Evolutionary conservation across 768 basidiomycete species (phyloP).

Genomic region (Suillus luteus): DNA sequence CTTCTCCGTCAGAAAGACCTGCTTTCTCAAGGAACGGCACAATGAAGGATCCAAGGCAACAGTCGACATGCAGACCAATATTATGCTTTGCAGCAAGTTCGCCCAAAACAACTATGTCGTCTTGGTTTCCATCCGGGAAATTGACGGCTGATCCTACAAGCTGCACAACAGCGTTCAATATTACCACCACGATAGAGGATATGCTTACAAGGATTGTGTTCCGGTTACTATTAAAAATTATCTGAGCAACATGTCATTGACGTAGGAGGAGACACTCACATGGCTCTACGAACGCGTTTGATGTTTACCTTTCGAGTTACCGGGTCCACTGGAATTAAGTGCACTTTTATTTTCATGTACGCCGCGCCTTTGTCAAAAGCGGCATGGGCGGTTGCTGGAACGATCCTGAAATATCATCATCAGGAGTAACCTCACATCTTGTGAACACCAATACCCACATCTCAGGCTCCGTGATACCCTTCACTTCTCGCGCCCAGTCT

Average conservation of each 20-base stretch:
- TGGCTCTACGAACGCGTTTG: slow-evolving; percentile 77
- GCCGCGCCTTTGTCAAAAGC: slow-evolving; percentile 93
- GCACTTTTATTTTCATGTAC: slow-evolving; percentile 89
- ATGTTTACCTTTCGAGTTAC: slow-evolving; percentile 78
- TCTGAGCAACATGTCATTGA: slow-evolving; percentile 1
- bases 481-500: slow-evolving; percentile 85
- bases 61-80: slow-evolving; percentile 91
- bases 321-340: slow-evolving; percentile 79
- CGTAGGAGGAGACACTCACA: slow-evolving; percentile 53
- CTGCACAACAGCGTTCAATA: slow-evolving; percentile 36
- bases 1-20: slow-evolving; percentile 62
- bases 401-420: slow-evolving; percentile 53
- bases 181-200: not conserved
- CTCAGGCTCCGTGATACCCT: slow-evolving; percentile 90
- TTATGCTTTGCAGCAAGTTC: slow-evolving; percentile 72
- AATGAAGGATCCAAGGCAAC: slow-evolving; percentile 92
- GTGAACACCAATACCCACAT: slow-evolving; percentile 55
- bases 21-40: slow-evolving; percentile 87
- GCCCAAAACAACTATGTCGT: slow-evolving; percentile 80
- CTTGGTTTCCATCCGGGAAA: slow-evolving; percentile 85
- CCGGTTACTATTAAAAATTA: slow-evolving; percentile 54
- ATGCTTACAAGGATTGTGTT: slow-evolving; percentile 82
- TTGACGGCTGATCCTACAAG: slow-evolving; percentile 85
- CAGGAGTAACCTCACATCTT: not conserved
- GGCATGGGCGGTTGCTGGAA: slow-evolving; percentile 85